Percentiles rank a stretch among this genome's conserved stretches.
Conservation (phyloP, 2,329 filamentous ascomycete genomes). For the Colletotrichum sp. region DNA sequence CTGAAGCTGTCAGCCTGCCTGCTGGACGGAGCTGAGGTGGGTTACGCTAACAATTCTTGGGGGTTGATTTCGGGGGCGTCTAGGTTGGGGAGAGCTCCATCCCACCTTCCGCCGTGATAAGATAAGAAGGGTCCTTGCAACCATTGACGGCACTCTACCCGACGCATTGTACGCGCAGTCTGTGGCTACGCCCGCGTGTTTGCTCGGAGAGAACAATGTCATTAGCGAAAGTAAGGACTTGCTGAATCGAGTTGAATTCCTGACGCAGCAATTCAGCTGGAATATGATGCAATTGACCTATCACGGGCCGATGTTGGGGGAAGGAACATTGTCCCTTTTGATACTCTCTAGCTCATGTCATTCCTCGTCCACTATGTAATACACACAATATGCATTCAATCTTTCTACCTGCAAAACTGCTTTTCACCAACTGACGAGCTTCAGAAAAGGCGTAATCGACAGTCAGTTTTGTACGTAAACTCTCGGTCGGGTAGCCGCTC, state of each 20-base stretch:
- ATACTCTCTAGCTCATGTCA: not conserved
- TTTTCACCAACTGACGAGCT: accelerated
- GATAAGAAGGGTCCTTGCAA: not conserved
- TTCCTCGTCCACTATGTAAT: not conserved
- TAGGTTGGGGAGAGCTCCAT: not conserved
- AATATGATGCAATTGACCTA: not conserved
- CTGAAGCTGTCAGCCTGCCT: not conserved
- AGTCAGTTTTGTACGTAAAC: not conserved
- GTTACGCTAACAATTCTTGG: not conserved
- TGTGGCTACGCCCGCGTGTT: not conserved
- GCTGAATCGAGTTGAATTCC: not conserved
- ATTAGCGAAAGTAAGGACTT: not conserved
- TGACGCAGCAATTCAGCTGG: not conserved
- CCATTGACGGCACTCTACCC: not conserved
- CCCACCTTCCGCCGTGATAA: slow-evolving; percentile 6
- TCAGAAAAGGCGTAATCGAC: not conserved
- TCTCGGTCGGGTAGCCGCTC: not conserved
- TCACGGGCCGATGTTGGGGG: not conserved
- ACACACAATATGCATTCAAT: not conserved
- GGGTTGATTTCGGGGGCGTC: not conserved
- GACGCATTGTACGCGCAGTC: not conserved
- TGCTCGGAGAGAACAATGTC: not conserved
- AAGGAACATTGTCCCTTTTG: not conserved
- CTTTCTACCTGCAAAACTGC: not conserved
- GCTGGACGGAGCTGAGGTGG: not conserved